phyloP scores from a whole-genome alignment of 148 eudicot species.

The Cornus suecica region DNA sequence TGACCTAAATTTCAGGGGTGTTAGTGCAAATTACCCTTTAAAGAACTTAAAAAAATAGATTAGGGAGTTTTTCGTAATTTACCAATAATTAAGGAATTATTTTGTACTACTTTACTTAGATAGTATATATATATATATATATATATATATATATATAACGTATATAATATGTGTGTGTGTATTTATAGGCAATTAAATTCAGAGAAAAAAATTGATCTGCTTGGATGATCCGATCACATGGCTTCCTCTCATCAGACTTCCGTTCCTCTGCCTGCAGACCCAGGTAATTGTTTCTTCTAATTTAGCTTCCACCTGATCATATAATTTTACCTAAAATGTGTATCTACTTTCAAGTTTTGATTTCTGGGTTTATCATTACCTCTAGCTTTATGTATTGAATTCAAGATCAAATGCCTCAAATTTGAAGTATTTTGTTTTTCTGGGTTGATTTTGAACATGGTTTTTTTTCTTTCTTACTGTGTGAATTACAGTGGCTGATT shows the following conservation, averaged over 20 bases:
- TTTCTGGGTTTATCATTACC: conserved; percentile 4
- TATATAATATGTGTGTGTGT: no score
- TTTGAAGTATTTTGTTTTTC: neutral
- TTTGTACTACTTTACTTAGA: no score
- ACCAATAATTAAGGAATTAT: no score
- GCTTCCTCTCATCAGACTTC: conserved; percentile 44
- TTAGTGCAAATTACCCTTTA: no score
- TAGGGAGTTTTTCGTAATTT: no score
- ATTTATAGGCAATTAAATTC: neutral
- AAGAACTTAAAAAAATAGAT: no score
- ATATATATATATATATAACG: no score
- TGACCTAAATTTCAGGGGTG: no score
- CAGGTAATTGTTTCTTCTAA: conserved; percentile 26
- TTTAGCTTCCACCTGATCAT: neutral
- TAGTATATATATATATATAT: no score
- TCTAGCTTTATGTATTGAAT: neutral
- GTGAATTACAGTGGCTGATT: neutral
- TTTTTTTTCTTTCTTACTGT: neutral
- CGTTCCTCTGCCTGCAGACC: conserved; percentile 45
- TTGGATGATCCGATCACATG: conserved; percentile 62
- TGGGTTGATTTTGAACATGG: neutral
- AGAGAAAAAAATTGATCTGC: conserved; percentile 20
- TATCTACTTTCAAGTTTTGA: neutral
- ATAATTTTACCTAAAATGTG: neutral
- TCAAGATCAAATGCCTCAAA: neutral